Percentiles rank a stretch among this genome's conserved stretches.
These are phyloP conservation scores for Dionaea muscipula DNA, from an alignment of 179 eudicot genomes.

Conservation along the genomic window DNA sequence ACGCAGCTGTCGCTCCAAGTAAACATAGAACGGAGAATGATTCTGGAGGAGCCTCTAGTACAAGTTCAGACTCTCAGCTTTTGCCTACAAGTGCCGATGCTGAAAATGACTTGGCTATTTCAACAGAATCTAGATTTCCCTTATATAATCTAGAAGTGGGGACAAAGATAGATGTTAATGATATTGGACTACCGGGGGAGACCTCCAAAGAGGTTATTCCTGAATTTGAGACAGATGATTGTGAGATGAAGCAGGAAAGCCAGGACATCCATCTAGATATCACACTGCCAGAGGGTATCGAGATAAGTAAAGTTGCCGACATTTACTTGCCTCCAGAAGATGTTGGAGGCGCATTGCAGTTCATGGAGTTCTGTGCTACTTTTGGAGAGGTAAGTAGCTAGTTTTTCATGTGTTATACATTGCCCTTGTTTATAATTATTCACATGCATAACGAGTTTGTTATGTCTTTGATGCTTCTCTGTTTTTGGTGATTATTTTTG, in stretches of 20 bases:
- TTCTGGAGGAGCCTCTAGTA: constrained; percentile 22
- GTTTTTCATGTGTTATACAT: not conserved
- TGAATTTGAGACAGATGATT: not conserved
- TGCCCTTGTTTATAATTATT: not conserved
- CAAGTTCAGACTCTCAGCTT: constrained; percentile 16
- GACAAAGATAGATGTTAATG: constrained; percentile 5
- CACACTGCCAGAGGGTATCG: constrained; percentile 35
- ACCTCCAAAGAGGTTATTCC: constrained; percentile 3
- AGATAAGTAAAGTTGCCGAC: constrained; percentile 28
- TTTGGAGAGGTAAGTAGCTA: constrained; percentile 46
- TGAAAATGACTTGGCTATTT: constrained; percentile 2
- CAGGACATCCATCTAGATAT: constrained; percentile 12
- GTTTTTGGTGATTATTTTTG: not conserved
- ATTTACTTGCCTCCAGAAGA: constrained; percentile 33
- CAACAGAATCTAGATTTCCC: not conserved
- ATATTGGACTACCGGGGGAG: constrained; percentile 2
- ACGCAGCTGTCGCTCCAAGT: constrained; percentile 21
- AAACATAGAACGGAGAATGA: constrained; percentile 40
- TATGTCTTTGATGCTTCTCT: not conserved
- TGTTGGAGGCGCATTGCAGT: constrained; percentile 50
- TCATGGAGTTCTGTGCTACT: constrained; percentile 48
- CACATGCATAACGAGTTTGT: no score
- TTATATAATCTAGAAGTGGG: not conserved
- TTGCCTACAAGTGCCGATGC: constrained; percentile 10
- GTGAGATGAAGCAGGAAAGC: not conserved